phyloP scores from a whole-genome alignment of 345 rosid species.

The Balakata baccata region DNA sequence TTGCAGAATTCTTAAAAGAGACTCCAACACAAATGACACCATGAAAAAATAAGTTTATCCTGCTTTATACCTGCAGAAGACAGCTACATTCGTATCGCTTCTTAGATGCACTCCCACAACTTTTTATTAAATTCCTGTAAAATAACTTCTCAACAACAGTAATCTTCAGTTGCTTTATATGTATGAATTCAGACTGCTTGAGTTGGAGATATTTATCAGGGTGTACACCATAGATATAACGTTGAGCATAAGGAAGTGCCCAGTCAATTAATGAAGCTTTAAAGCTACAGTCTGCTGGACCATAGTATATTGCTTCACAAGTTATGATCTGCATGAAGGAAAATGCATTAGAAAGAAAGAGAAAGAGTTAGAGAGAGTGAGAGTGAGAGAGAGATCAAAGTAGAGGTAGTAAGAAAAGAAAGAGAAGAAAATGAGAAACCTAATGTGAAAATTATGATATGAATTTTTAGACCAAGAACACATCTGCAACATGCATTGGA shows the following conservation, averaged over 20 bases:
- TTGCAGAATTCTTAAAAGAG: background rate
- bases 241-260: slow-evolving; percentile 94
- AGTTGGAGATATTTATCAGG: slow-evolving; percentile 52
- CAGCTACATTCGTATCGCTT: slow-evolving; percentile 55
- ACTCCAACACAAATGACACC: background rate
- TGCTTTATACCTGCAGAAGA: slow-evolving; percentile 59
- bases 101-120: slow-evolving; percentile 41
- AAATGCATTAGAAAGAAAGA: background rate
- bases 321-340: slow-evolving; percentile 56
- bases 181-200: slow-evolving; percentile 45
- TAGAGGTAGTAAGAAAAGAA: background rate
- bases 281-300: slow-evolving; percentile 45
- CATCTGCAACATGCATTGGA: background rate
- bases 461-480: background rate
- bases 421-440: background rate
- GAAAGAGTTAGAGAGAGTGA: too few relatives aligned
- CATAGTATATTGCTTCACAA: slow-evolving; percentile 64
- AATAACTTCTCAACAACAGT: slow-evolving; percentile 65
- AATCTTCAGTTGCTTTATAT: slow-evolving; percentile 44
- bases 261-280: slow-evolving; percentile 66
- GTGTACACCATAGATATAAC: slow-evolving; percentile 60
- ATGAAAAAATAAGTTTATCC: background rate
- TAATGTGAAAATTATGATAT: background rate
- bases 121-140: slow-evolving; percentile 60
- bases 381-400: background rate